Conservation (phyloP, 495 filamentous ascomycete genomes). For the Podospora pseudoanserina region DNA sequence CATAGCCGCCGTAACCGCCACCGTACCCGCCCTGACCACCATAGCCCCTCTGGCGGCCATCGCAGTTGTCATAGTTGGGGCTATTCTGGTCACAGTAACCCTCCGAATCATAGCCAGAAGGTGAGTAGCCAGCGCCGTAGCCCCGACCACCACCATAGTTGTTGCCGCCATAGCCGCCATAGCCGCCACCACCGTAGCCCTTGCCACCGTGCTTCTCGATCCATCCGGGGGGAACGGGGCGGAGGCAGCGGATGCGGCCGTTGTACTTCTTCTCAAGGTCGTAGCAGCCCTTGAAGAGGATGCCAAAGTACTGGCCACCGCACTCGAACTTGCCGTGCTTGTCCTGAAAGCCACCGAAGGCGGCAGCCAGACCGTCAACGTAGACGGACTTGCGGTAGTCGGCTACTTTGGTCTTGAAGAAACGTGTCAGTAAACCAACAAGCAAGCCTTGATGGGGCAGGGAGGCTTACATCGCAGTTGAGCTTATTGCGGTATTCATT, state of each 20-base stretch:
- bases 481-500: slow-evolving; percentile 19
- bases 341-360: slow-evolving; percentile 19
- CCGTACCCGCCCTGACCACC: background rate
- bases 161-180: background rate
- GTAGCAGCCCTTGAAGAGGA: slow-evolving; percentile 20
- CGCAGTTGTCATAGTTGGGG: background rate
- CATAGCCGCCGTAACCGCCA: background rate
- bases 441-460: background rate
- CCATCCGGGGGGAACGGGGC: slow-evolving; percentile 22
- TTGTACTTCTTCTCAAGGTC: slow-evolving; percentile 17
- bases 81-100: background rate
- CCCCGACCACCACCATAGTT: background rate
- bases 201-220: slow-evolving; percentile 11
- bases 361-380: slow-evolving; percentile 15
- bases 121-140: slow-evolving; percentile 8
- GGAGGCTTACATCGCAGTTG: slow-evolving; percentile 21
- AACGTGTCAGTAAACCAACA: background rate
- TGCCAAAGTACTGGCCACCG: slow-evolving; percentile 21
- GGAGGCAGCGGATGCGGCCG: slow-evolving; percentile 17
- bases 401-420: slow-evolving; percentile 10
- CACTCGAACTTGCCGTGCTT: slow-evolving; percentile 16
- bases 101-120: slow-evolving; percentile 12
- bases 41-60: slow-evolving; percentile 3
- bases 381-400: slow-evolving; percentile 21
- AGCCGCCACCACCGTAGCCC: background rate